phyloP scores from a whole-genome alignment of 2,329 filamentous ascomycete genomes.

The Pseudodiploospora longispora region DNA sequence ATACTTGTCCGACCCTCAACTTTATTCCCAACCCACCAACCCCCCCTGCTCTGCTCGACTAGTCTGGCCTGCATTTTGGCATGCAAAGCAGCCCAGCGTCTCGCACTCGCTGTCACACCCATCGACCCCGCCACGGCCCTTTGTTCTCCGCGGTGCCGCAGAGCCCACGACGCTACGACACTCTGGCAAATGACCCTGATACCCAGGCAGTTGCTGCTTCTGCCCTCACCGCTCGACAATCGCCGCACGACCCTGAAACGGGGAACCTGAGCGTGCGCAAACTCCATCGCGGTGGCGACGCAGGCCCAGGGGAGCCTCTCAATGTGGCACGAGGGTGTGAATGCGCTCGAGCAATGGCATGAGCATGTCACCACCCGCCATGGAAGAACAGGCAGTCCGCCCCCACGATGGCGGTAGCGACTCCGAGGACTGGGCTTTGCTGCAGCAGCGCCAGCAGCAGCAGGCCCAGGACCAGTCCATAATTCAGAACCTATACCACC shows the following conservation, averaged over 20 bases:
- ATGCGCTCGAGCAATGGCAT: constrained; percentile 36
- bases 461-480: constrained; percentile 17
- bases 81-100: constrained; percentile 6
- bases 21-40: not conserved
- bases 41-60: constrained; percentile 3
- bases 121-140: no score
- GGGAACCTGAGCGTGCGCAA: not conserved
- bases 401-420: constrained; percentile 29
- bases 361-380: constrained; percentile 36
- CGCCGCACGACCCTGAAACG: not conserved
- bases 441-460: constrained; percentile 22
- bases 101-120: constrained; percentile 2
- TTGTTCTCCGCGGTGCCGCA: no score
- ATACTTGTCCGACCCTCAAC: no score
- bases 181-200: not conserved
- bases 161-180: not conserved
- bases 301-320: constrained; percentile 10
- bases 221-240: no score
- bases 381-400: constrained; percentile 33
- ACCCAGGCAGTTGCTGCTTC: not conserved
- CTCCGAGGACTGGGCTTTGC: constrained; percentile 24
- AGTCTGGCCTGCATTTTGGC: constrained; percentile 3
- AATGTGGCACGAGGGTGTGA: constrained; percentile 24
- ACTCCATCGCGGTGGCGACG: not conserved
- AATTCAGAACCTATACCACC: constrained; percentile 9